Evolutionary conservation across 176 grass and related monocot species (phyloP), one percentile per base, ranked within the genome.

Genomic region (Oryza glaberrima): DNA sequence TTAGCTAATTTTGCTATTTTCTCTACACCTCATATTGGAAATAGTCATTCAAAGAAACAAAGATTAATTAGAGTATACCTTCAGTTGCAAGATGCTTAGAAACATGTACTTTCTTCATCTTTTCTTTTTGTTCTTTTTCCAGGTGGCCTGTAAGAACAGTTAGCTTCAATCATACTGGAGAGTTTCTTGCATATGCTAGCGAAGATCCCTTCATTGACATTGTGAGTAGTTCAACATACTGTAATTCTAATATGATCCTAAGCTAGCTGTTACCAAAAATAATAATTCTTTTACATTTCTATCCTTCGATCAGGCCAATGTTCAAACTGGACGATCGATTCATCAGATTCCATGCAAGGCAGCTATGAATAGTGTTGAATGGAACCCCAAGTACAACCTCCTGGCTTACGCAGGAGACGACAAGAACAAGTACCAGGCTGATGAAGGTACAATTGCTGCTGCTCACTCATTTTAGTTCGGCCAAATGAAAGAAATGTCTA

Each of bases 171-270:
- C 64, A 91, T 85, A 99, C 88, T 7, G 97, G 97, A 78, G 97
- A 99, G 80, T 96, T 86, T 72, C 89, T 99, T 91, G 97, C 97
- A 73, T 99, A 84, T 60, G 97, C 97, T 32, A 94, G 94, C 86
- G 97, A 99, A 91, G 91, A 94, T 92, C 91, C 90, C 83, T 96
- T 96, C 93, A 93, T 99, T 52, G 97, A 99, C 84, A 99, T 99
- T 84, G 97, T 94, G 91, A 82, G 94, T 96, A 12, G 67, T 79
- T 16, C 35, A 61, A 49, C 28, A 51, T 47, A 76, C 35, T 81
- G 58, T 44, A 74, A 67, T 72, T 67, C 81, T 6, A 73, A 72
- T 90, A 47, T 69, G 54, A n/a, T 83, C 49, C 9, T 4, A 73
- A 49, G 23, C 22, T 70, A 67, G 23, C 9, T 67, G 41, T 75